These are phyloP conservation scores for Cardamine chenopodiifolia DNA, from an alignment of 345 rosid species.

Conservation along the genomic window DNA sequence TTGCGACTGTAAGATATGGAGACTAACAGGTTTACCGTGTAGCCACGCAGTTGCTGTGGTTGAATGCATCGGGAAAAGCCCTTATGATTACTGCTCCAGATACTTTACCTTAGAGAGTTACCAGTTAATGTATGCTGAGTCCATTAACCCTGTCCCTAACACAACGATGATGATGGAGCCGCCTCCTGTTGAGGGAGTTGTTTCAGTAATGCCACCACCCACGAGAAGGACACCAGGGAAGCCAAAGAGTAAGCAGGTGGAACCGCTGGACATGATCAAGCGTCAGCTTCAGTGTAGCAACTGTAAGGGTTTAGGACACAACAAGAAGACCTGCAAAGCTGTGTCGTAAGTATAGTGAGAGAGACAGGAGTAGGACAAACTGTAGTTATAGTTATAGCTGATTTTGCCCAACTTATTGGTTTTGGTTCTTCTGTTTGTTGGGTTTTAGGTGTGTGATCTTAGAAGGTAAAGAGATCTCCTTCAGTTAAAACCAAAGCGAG, in stretches of 20 bases:
- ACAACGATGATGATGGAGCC: constrained; percentile 47
- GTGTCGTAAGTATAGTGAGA: constrained; percentile 10
- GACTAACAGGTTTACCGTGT: constrained; percentile 73
- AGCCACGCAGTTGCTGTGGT: constrained; percentile 76
- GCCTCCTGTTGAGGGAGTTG: constrained; percentile 39
- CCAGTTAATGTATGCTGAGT: constrained; percentile 57
- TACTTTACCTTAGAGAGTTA: constrained; percentile 63
- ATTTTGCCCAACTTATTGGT: constrained; percentile 6
- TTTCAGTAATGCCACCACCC: constrained; percentile 84
- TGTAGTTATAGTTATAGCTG: constrained; percentile 31
- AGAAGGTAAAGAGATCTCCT: neutral
- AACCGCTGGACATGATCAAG: constrained; percentile 61
- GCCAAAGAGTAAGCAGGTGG: constrained; percentile 69
- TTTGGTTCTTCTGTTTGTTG: constrained; percentile 9
- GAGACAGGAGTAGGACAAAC: neutral
- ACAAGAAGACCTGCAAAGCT: constrained; percentile 86
- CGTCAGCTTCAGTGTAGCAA: constrained; percentile 94
- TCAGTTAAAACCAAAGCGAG: neutral
- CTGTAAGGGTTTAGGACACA: constrained; percentile 96
- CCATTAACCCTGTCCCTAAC: constrained; percentile 81
- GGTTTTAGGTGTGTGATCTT: neutral
- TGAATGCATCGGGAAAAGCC: constrained; percentile 58
- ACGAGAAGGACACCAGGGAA: constrained; percentile 75
- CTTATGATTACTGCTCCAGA: constrained; percentile 80
- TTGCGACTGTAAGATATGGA: constrained; percentile 84